These are phyloP conservation scores for Otatea glauca DNA, from an alignment of 176 grass and related monocot genomes.

Conservation along the genomic window DNA sequence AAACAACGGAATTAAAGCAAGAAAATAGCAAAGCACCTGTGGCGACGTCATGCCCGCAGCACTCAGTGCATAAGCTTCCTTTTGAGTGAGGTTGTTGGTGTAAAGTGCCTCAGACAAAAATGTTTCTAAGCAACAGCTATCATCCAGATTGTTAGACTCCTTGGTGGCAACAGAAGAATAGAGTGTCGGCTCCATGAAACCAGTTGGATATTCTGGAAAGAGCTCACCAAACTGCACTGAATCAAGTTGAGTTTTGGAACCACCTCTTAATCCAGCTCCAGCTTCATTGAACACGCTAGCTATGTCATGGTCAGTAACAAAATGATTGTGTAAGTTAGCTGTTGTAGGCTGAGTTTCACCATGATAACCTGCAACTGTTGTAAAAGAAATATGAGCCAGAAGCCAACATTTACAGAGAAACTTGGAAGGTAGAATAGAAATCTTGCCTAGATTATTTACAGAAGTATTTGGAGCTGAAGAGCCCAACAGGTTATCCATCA, in stretches of 20 bases:
- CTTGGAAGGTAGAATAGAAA: slow-evolving; percentile 34
- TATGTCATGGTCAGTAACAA: slow-evolving; percentile 58
- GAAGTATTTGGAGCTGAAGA: slow-evolving; percentile 53
- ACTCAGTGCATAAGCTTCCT: slow-evolving; percentile 52
- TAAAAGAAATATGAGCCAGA: slow-evolving; percentile 48
- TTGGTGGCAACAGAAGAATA: slow-evolving; percentile 59
- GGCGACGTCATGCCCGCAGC: slow-evolving; percentile 55
- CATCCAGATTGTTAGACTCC: slow-evolving; percentile 53
- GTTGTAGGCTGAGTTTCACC: slow-evolving; percentile 54
- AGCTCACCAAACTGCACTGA: slow-evolving; percentile 60
- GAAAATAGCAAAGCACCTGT: slow-evolving; percentile 63
- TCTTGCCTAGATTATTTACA: slow-evolving; percentile 73
- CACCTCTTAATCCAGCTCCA: slow-evolving; percentile 52
- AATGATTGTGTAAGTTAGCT: slow-evolving; percentile 59
- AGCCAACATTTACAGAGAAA: slow-evolving; percentile 5
- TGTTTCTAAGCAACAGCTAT: slow-evolving; percentile 54
- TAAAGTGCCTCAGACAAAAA: slow-evolving; percentile 62
- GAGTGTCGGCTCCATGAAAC: slow-evolving; percentile 48
- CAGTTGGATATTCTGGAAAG: slow-evolving; percentile 50
- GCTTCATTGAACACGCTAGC: slow-evolving; percentile 62
- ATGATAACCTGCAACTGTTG: slow-evolving; percentile 60
- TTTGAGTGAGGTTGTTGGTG: slow-evolving; percentile 60
- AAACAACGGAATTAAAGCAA: neutral
- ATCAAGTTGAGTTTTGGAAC: slow-evolving; percentile 55
- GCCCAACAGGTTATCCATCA: slow-evolving; percentile 63